Conservation (phyloP, 192 early-diverging fungal species). For the Linnemannia hyalina region DNA sequence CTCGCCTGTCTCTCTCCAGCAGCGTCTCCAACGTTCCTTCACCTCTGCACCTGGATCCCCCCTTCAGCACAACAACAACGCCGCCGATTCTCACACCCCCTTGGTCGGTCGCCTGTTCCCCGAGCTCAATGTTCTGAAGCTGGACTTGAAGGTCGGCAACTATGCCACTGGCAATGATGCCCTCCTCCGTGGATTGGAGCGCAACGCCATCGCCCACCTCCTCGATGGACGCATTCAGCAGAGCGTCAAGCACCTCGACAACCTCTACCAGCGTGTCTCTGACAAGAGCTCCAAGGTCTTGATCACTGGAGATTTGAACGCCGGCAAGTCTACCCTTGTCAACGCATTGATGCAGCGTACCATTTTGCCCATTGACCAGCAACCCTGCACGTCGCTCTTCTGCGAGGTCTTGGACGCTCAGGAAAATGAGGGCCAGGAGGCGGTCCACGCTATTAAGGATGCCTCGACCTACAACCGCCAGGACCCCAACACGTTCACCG, state of each 20-base stretch:
- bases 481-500: constrained; percentile 79
- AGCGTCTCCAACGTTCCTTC: constrained; percentile 53
- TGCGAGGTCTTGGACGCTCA: constrained; percentile 94
- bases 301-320: constrained; percentile 98
- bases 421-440: constrained; percentile 91
- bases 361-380: constrained; percentile 95
- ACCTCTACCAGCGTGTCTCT: constrained; percentile 85
- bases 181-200: constrained; percentile 73
- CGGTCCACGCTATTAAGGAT: constrained; percentile 90
- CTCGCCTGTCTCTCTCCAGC: constrained; percentile 20
- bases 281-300: constrained; percentile 95
- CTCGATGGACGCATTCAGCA: constrained; percentile 79
- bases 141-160: constrained; percentile 79
- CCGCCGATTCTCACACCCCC: constrained; percentile 11
- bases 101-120: constrained; percentile 56
- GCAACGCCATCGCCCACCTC: constrained; percentile 77
- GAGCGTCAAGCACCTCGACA: constrained; percentile 82
- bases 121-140: constrained; percentile 72
- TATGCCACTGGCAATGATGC: constrained; percentile 66
- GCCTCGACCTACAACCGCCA: constrained; percentile 75
- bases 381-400: constrained; percentile 97
- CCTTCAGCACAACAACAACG: constrained; percentile 14
- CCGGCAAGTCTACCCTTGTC: constrained; percentile 97
- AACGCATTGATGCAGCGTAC: constrained; percentile 93
- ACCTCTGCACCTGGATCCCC: constrained; percentile 49